Base-by-base conservation (phyloP, 2,329 filamentous ascomycete genomes). In the Periconia digitata region DNA sequence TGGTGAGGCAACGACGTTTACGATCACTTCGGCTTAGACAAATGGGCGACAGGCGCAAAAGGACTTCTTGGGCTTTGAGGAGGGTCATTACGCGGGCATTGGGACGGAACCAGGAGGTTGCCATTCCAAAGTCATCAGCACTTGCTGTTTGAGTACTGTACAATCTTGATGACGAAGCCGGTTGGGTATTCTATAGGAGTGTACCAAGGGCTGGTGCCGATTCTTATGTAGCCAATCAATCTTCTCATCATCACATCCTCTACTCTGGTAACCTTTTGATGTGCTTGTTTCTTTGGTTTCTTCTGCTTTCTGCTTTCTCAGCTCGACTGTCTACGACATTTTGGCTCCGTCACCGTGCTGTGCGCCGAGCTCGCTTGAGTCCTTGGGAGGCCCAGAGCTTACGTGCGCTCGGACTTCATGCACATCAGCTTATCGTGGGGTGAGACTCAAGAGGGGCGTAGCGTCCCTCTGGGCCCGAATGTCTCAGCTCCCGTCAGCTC, bases 151-250 rank as follows among this genome's bases (percentile, higher is more conserved):
- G 32, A 46, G 42, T 51, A 51, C 40, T 44, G 43, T 50, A 47
- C 13, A 35, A 46, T 16, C 32, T 22, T 41, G 27, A 39, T 37
- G 38, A 24, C 12, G 36, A 46, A 42, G 43, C 21, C 40, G 18
- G 47, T 49, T 46, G 44, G 45, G 22, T 32, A 27, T 20, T 22
- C 56, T 58, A 53, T 51, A 53, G 54, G 47, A 49, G 54, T 54
- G 58, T 59, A 67, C 63, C 63, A 67, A 67, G 63, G 59, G 63
- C 63, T 67, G 63, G 63, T 64, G 62, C 54, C 57, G 59, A n/a
- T 55, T 62, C 49, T 51, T 52, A 47, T 58, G 55, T 61, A 63
- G 56, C 62, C 58, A 64, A 58, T 58, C 39, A 60, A 44, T 50
- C 49, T 54, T 50, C 43, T 52, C 46, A 50, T 32, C 42, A 49